A percentile compares a stretch with the other conserved stretches of the same genome.
Conservation (phyloP, 2,329 filamentous ascomycete genomes). For the Neofusicoccum umdonicola region DNA sequence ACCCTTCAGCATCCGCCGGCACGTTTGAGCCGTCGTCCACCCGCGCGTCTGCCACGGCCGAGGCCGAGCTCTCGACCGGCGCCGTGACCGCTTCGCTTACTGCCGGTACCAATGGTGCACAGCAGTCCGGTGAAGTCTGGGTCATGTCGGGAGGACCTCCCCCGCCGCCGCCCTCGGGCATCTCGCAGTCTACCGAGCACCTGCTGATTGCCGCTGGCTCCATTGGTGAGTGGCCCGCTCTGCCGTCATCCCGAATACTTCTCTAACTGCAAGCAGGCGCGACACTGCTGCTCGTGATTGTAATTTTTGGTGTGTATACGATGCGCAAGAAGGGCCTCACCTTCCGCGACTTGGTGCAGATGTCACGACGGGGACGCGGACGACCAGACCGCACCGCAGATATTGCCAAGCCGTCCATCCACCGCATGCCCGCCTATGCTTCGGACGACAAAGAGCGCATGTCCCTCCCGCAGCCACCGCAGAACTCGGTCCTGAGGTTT, state of each 20-base stretch:
- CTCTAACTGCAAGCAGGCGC: conserved; percentile 26
- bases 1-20: background rate
- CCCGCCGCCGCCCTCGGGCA: conserved; percentile 22
- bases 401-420: conserved; percentile 2
- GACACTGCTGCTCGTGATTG: conserved; percentile 38
- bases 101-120: background rate
- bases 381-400: conserved; percentile 15
- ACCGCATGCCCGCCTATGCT: conserved; percentile 2
- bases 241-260: background rate
- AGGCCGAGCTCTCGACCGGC: background rate
- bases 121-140: background rate
- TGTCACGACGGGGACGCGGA: background rate
- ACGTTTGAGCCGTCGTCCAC: background rate
- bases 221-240: conserved; percentile 29
- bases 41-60: background rate
- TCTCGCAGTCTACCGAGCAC: conserved; percentile 39
- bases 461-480: background rate
- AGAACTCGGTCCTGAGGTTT: background rate
- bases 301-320: conserved; percentile 35
- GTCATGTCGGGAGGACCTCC: conserved; percentile 18
- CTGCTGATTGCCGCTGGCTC: conserved; percentile 41
- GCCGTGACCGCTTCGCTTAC: background rate
- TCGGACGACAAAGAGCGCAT: conserved; percentile 2
- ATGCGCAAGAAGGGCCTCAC: conserved; percentile 39
- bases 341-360: conserved; percentile 20